Conservation (phyloP, 306 rosid species). For the Luffa acutangula region DNA sequence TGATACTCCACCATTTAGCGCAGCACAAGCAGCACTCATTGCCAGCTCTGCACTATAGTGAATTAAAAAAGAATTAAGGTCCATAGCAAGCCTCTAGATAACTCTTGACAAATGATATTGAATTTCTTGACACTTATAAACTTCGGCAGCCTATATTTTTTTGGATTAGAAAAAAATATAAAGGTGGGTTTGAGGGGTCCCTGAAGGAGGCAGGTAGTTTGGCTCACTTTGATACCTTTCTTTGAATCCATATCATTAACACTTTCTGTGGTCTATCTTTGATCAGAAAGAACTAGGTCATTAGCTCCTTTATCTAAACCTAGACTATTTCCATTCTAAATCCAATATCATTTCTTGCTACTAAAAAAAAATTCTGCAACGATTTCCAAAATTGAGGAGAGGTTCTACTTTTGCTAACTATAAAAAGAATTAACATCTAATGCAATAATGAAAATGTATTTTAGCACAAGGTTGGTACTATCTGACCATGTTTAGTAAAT, state of each 20-base stretch:
- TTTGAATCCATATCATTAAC: background rate
- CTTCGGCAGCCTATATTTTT: background rate
- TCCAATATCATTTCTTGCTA: background rate
- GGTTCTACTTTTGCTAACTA: background rate
- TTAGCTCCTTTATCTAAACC: background rate
- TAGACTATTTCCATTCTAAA: background rate
- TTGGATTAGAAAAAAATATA: background rate
- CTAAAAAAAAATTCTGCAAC: background rate
- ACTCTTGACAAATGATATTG: background rate
- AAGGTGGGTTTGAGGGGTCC: background rate
- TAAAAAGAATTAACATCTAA: background rate
- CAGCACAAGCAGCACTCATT: slow-evolving; percentile 76
- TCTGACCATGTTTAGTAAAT: background rate
- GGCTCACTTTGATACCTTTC: background rate
- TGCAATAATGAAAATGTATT: background rate
- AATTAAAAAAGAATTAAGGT: slow-evolving; percentile 13
- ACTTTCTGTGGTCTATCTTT: background rate
- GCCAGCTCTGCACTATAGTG: slow-evolving; percentile 66
- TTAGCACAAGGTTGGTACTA: background rate
- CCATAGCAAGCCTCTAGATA: background rate
- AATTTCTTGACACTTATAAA: background rate
- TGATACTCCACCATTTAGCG: slow-evolving; percentile 67
- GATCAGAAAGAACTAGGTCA: background rate
- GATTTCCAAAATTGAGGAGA: background rate
- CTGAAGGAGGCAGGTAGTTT: background rate